Base-by-base conservation (phyloP, 2,329 filamentous ascomycete species). In the Fonsecaea pugnacius region DNA sequence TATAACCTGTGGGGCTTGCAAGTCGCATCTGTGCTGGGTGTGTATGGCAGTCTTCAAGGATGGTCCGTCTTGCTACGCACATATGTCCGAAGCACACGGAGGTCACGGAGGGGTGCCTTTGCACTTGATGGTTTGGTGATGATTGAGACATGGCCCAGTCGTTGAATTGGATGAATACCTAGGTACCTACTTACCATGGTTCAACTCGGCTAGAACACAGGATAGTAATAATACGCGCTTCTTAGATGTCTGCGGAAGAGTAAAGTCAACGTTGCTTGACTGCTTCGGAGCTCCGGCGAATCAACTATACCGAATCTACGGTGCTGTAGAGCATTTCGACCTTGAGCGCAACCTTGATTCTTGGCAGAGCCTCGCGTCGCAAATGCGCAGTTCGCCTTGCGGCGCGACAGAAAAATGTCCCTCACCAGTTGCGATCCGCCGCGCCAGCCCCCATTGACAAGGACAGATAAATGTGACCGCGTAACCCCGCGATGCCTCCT, bases 401-500 rank as follows among this genome's bases (percentile, higher is more conserved):
- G 32, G 51, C 16, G 51, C 27, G 43, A 59, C n/a, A 50, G 27
- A n/a, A 50, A 52, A 36, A 46, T 33, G 43, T 46, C 33, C 32
- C 57, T 24, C 10, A 21, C 21, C 32, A 59, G 12, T 24, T 51
- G 43, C 46, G 30, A 51, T 50, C 38, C 5, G 57, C 38, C n/a
- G 46, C 32, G 46, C 57, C 35, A 33, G 43, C 9, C 30, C 30
- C 5, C 50, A 21, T 60, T 60, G 46, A 60, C 58, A 40, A 56
- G 30, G 59, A 30, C 32, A 55, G 51, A 56, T 36, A 33, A 12
- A 14, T 57, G 59, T 51, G 52, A 27, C 21, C 53, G 60, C 60
- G 48, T 27, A 16, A 52, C 43, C 58, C 64, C 50, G 43, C 50
- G 18, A 82, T 82, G 80, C 79, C 80, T 60, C 78, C 79, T 27